A percentile compares a stretch with the other conserved stretches of the same genome.
These are phyloP conservation scores for Pythium angustatum DNA, from an alignment of 352 stramenopile genomes.

Conservation along the genomic window DNA sequence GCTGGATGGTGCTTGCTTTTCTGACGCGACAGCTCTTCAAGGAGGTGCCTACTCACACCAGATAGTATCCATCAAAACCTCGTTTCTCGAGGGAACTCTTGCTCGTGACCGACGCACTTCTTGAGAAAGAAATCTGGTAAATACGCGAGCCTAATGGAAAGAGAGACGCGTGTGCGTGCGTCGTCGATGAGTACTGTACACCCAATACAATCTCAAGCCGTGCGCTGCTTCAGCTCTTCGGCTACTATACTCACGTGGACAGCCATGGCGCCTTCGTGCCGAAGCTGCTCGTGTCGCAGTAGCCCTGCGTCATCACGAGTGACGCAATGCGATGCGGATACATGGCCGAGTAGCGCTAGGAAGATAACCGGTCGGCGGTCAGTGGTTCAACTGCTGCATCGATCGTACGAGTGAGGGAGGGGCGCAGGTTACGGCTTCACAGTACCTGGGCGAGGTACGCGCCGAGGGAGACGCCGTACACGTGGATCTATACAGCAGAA, in stretches of 20 bases:
- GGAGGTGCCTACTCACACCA: slow-evolving; percentile 40
- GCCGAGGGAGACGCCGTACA: slow-evolving; percentile 72
- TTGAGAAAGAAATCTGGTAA: slow-evolving; percentile 79
- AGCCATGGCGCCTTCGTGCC: slow-evolving; percentile 47
- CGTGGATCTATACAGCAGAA: slow-evolving; percentile 42
- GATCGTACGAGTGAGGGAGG: no score
- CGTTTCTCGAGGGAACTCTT: not conserved
- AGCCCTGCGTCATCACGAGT: slow-evolving; percentile 65
- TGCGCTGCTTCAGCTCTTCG: not conserved
- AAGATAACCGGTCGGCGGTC: no score
- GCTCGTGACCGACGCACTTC: slow-evolving; percentile 35
- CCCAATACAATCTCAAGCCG: not conserved
- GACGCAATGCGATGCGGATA: slow-evolving; percentile 65
- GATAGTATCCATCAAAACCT: not conserved
- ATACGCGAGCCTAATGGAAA: slow-evolving; percentile 49
- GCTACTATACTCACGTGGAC: slow-evolving; percentile 46
- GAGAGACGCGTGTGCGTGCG: no score
- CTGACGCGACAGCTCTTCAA: slow-evolving; percentile 51
- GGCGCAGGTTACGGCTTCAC: no score
- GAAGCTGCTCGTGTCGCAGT: slow-evolving; percentile 54
- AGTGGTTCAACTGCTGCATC: no score
- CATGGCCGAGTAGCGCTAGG: slow-evolving; percentile 51
- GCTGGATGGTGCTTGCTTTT: slow-evolving; percentile 29
- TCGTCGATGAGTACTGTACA: no score
- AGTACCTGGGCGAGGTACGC: slow-evolving; percentile 72